These are phyloP conservation scores for Nitzschia palea DNA, from an alignment of 108 stramenopile species.

Conservation along the genomic window DNA sequence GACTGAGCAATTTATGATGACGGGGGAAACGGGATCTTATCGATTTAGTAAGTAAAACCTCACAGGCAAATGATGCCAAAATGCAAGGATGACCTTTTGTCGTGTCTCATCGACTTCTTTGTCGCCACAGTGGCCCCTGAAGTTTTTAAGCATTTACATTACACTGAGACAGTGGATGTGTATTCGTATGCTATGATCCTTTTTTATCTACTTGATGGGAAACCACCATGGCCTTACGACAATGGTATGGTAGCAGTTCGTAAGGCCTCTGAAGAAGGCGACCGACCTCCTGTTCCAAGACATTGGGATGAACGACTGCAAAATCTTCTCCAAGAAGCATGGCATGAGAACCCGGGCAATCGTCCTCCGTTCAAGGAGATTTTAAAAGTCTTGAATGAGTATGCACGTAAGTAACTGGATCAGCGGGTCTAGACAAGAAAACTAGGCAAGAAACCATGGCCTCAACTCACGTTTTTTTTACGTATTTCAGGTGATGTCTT, in stretches of 20 bases:
- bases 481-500: conserved; percentile 18
- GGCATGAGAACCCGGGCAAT: conserved; percentile 75
- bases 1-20: conserved; percentile 73
- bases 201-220: conserved; percentile 74
- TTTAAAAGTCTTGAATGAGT: conserved; percentile 48
- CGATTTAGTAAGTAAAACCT: conserved; percentile 51
- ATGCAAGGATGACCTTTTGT: no score
- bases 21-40: conserved; percentile 86
- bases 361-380: conserved; percentile 79
- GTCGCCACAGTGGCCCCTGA: conserved; percentile 75
- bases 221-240: conserved; percentile 73
- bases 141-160: conserved; percentile 72
- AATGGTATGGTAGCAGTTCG: conserved; percentile 71
- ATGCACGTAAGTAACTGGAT: conserved; percentile 25
- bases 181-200: conserved; percentile 92
- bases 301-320: conserved; percentile 63
- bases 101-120: no score
- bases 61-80: no score
- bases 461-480: background rate
- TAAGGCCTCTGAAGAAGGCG: conserved; percentile 76
- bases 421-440: background rate
- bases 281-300: conserved; percentile 75
- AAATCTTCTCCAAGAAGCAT: conserved; percentile 69
- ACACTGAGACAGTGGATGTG: conserved; percentile 89
- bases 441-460: no score